Conservation (phyloP, 441 rosid species). For the Geranium incanum region DNA sequence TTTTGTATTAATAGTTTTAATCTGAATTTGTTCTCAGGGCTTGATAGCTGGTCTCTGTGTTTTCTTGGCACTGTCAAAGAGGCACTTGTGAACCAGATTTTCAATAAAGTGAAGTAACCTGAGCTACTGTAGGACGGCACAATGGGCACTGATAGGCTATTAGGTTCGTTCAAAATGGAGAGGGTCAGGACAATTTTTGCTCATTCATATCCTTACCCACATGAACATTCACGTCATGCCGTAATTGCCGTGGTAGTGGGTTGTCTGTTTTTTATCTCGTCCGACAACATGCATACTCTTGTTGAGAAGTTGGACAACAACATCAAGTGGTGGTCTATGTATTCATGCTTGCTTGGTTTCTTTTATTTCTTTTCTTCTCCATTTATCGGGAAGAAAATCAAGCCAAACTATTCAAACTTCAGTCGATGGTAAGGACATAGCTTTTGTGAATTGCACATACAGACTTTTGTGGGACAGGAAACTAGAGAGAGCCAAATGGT, state of each 20-base stretch:
- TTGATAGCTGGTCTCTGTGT: slow-evolving; percentile 23
- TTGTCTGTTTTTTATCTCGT: slow-evolving; percentile 89
- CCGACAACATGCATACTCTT: slow-evolving; percentile 92
- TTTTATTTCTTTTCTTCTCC: slow-evolving; percentile 99
- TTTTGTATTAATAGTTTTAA: slow-evolving; percentile 17
- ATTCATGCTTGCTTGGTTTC: slow-evolving; percentile 91
- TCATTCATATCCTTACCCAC: slow-evolving; percentile 86
- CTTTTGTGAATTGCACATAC: background rate
- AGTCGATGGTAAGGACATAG: slow-evolving; percentile 71
- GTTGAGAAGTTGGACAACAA: slow-evolving; percentile 77
- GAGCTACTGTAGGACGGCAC: slow-evolving; percentile 15
- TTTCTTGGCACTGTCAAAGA: slow-evolving; percentile 24
- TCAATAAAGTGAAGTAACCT: slow-evolving; percentile 13
- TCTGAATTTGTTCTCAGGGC: slow-evolving; percentile 24
- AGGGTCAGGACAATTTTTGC: slow-evolving; percentile 82
- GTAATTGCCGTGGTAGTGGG: slow-evolving; percentile 85
- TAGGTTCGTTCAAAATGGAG: slow-evolving; percentile 67
- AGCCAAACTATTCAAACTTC: slow-evolving; percentile 90
- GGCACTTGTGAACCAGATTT: slow-evolving; percentile 22
- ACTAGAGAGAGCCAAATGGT: slow-evolving; percentile 9
- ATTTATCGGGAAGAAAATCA: slow-evolving; percentile 81
- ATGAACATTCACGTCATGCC: slow-evolving; percentile 97
- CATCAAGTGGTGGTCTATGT: slow-evolving; percentile 99
- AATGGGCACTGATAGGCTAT: slow-evolving; percentile 55
- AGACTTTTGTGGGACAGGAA: slow-evolving; percentile 7